A percentile compares a stretch with the other conserved stretches of the same genome.
phyloP scores from a whole-genome alignment of 2,329 filamentous ascomycete species.

The Aureobasidium uvarum region DNA sequence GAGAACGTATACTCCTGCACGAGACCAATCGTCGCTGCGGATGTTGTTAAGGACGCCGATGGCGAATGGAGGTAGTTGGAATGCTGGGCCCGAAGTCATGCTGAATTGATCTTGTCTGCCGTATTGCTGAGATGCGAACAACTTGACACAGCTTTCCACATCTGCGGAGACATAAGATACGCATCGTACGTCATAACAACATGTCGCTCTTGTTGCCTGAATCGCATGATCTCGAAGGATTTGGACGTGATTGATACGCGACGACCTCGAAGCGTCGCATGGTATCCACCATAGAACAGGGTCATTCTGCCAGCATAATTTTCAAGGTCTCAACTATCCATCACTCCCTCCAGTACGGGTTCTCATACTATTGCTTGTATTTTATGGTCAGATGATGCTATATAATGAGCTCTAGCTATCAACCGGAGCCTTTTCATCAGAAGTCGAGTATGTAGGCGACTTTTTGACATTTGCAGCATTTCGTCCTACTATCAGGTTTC shows the following conservation, averaged over 20 bases:
- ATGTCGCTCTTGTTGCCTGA: background rate
- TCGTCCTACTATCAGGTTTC: too few relatives aligned
- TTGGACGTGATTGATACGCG: background rate
- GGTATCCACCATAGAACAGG: background rate
- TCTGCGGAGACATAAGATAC: background rate
- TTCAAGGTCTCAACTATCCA: background rate
- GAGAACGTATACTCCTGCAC: background rate
- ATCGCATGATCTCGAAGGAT: background rate
- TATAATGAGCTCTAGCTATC: background rate
- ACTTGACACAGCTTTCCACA: background rate
- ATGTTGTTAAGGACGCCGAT: background rate
- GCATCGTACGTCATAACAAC: background rate
- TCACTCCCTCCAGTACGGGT: background rate
- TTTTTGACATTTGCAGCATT: too few relatives aligned
- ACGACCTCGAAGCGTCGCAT: background rate
- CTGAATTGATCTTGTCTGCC: background rate
- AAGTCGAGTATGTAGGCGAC: too few relatives aligned
- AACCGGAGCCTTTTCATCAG: background rate
- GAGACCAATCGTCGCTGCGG: background rate
- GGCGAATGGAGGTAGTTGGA: background rate
- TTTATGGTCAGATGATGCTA: background rate
- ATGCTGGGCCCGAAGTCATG: slow-evolving; percentile 7
- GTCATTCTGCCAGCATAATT: background rate
- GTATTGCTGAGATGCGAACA: background rate
- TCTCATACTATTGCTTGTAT: background rate